Evolutionary conservation across 805 yeast species (phyloP).

Genomic region (Candida xiaguanensis): DNA sequence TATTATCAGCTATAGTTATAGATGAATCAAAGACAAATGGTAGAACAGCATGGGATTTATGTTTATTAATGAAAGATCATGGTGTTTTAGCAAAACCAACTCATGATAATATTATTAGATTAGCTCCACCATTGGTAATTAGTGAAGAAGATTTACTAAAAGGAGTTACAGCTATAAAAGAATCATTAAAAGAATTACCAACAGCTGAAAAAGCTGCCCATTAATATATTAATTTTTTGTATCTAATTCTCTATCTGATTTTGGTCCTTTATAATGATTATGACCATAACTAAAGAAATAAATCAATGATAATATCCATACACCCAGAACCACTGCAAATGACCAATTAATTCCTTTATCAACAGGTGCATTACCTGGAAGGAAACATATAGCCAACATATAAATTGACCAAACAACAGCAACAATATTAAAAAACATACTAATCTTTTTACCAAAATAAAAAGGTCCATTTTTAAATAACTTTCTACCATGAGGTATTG

Average conservation of each 20-base stretch:
- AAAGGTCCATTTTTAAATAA: slow-evolving; percentile 65
- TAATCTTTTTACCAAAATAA: slow-evolving; percentile 49
- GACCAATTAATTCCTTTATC: slow-evolving; percentile 50
- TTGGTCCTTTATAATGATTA: slow-evolving; percentile 57
- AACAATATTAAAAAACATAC: slow-evolving; percentile 42
- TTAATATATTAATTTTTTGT: slow-evolving; percentile 13
- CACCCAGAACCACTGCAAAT: slow-evolving; percentile 63
- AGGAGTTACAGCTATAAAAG: slow-evolving; percentile 73
- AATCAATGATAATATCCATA: slow-evolving; percentile 50
- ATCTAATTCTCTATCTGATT: slow-evolving; percentile 17
- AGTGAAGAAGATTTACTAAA: slow-evolving; percentile 78
- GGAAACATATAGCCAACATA: slow-evolving; percentile 55
- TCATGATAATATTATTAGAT: slow-evolving; percentile 90
- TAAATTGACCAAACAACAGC: slow-evolving; percentile 49
- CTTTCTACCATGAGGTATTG: slow-evolving; percentile 39
- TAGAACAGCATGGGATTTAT: slow-evolving; percentile 93
- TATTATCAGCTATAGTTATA: slow-evolving; percentile 86
- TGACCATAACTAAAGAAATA: slow-evolving; percentile 53
- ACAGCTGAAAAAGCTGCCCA: slow-evolving; percentile 46
- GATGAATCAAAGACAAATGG: slow-evolving; percentile 82
- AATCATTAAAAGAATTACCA: slow-evolving; percentile 54
- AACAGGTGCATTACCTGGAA: slow-evolving; percentile 49
- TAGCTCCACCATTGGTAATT: slow-evolving; percentile 94
- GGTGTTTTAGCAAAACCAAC: slow-evolving; percentile 97
- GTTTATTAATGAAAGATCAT: slow-evolving; percentile 79